Conservation (phyloP, 2,329 filamentous ascomycete species). For the Scortechinia acanthostroma region DNA sequence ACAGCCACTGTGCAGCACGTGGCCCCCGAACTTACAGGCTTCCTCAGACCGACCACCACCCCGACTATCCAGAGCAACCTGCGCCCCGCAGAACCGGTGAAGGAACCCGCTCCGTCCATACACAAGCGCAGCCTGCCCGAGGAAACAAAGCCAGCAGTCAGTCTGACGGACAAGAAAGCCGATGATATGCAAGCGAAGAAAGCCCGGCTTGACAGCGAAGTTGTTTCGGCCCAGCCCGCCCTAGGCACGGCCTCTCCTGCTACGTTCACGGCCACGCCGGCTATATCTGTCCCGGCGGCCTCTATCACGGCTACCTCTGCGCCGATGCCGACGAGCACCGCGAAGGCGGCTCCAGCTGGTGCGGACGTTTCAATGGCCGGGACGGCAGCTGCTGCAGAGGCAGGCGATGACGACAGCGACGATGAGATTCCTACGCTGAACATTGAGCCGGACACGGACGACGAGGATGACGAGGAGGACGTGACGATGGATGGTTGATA, state of each 20-base stretch:
- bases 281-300: background rate
- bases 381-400: slow-evolving; percentile 4
- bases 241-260: background rate
- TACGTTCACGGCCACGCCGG: background rate
- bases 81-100: too few species aligned
- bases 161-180: too few species aligned
- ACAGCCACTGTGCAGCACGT: too few species aligned
- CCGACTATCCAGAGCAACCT: background rate
- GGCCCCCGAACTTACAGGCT: too few species aligned
- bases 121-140: background rate
- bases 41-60: background rate
- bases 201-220: background rate
- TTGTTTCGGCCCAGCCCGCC: background rate
- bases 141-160: background rate
- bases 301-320: slow-evolving; percentile 3
- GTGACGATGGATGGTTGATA: background rate
- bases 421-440: slow-evolving; percentile 33
- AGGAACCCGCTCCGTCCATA: background rate
- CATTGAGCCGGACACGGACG: slow-evolving; percentile 31
- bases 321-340: background rate
- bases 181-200: background rate
- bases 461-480: slow-evolving; percentile 27
- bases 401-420: slow-evolving; percentile 24
- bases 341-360: background rate
- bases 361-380: background rate